phyloP scores from a whole-genome alignment of 2,329 filamentous ascomycete genomes.

The Trichoderma hamatum region DNA sequence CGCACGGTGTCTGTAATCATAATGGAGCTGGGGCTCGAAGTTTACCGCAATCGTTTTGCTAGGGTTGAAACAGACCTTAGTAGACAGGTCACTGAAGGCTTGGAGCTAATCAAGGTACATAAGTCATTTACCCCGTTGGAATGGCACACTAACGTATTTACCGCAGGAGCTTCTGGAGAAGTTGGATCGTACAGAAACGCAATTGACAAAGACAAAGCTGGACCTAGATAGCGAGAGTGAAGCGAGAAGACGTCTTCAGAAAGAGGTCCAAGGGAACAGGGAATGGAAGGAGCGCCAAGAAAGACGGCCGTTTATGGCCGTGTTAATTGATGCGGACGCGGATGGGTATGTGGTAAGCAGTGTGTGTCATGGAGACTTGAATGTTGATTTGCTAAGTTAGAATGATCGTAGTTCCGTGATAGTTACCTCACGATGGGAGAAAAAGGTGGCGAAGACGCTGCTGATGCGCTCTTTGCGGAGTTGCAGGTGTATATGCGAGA shows the following conservation, averaged over 20 bases:
- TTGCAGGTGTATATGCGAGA: no score
- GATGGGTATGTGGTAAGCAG: conserved; percentile 7
- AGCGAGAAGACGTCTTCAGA: not conserved
- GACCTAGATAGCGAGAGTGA: not conserved
- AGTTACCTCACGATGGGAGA: no score
- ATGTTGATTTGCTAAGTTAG: no score
- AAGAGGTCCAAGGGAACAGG: not conserved
- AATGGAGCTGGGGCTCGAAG: not conserved
- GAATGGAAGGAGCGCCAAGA: not conserved
- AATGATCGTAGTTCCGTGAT: no score
- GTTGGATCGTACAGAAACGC: not conserved
- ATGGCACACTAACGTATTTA: no score
- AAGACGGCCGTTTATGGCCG: not conserved
- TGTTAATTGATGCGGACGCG: conserved; percentile 1
- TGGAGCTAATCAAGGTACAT: conserved; percentile 2
- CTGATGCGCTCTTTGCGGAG: no score
- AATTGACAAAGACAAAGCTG: conserved; percentile 1
- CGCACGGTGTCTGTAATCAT: not conserved
- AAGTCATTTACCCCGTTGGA: not conserved
- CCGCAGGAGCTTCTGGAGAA: no score
- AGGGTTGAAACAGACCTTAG: not conserved
- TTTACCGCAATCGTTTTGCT: not conserved
- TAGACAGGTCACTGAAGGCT: not conserved
- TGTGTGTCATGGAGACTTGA: not conserved
- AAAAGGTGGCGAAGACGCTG: no score